Base-by-base conservation (phyloP, 495 filamentous ascomycete species). In the Xylaria palmicola region DNA sequence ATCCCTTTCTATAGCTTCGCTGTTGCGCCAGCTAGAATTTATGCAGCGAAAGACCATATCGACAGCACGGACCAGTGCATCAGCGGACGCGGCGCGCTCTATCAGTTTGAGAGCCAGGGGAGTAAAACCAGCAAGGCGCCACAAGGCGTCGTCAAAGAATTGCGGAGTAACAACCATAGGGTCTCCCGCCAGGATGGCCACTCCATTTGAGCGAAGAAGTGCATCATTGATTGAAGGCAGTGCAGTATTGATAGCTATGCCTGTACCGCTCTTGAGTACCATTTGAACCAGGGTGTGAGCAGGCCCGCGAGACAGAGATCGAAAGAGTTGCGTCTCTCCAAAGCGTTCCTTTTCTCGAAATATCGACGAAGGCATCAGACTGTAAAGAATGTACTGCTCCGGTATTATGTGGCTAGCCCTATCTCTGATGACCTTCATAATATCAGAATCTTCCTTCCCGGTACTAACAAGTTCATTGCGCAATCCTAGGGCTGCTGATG, bases 1-100 rank as follows among this genome's bases (percentile, higher is more conserved):
- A 56, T 96, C 93, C 68, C 86, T 86, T 74, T 98, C 94, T 91
- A 98, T 96, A 49, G 93, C 93, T 74, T 98, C 94, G 66, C 95
- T 98, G 64, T 97, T 98, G 64, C 94, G 85, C 94, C 94, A 98
- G 70, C 88, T 97, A 48, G 88, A 86, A 67, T 89, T 85, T 15
- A 96, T 87, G 53, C 88, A 88, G 68, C 88, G 85, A 62, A 97
- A 91, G 43, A 96, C 78, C 52, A 94, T 88, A 63, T 92, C 85
- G 10, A 96, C 87, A 3, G 92, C 87, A 37, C 89, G 81, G n/a
- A 90, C 76, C 36, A 91, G 81, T 30, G 82, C 85, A 43, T 90
- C 83, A 9, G 81, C 77, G n/a, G 84, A 88, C 15, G 78, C 77
- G 19, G 95, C 86, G 12, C 85, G 78, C 67, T 97, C 90, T 13